Evolutionary conservation across 2,329 filamentous ascomycete genomes (phyloP), one percentile per base, ranked within the genome.

Genomic region (Drechslerella coelobrocha): DNA sequence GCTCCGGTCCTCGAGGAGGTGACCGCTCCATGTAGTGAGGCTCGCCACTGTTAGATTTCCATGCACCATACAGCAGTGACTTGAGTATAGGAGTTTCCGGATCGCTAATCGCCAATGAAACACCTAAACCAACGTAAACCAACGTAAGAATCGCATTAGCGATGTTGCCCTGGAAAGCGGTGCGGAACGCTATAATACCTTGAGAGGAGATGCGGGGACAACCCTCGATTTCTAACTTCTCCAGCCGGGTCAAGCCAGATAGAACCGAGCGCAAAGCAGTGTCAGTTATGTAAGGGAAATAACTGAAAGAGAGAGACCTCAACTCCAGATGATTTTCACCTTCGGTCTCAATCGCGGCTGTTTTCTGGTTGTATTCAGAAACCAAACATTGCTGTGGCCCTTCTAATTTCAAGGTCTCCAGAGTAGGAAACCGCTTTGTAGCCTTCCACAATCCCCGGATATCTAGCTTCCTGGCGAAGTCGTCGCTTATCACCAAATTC

Each of bases 361-460:
- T n/a, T 14, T 14, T 39, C 34, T n/a, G 34, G 4, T 10, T 3
- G 34, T n/a, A n/a, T 2, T 14, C 17, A 10, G 61, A 55, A 17
- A 23, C 29, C 21, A 52, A 10, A 23, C 26, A 43, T 8, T 61
- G 19, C 12, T 24, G 41, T 19, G 50, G 26, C 12, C 55, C 37
- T 39, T 68, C 63, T 3, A 68, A 34, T 23, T 57, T 31, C 14
- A 68, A 52, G n/a, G 51, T 24, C 24, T 69, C 37, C 12, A 69
- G 14, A 17, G 57, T 62, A 26, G 65, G 57, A 23, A 69, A 62
- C 24, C 43, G 37, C 12, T 54, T 56, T 4, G 55, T 57, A 12
- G 37, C 31, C 21, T 48, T 61, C 29, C 65, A 61, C 6, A 69
- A n/a, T 2, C 52, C 34, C 23, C 43, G 52, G 7, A 59, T 17